Evolutionary conservation across 305 asterid genomes (phyloP), one percentile per base, ranked within the genome.

Genomic region (Petunia hybrid): DNA sequence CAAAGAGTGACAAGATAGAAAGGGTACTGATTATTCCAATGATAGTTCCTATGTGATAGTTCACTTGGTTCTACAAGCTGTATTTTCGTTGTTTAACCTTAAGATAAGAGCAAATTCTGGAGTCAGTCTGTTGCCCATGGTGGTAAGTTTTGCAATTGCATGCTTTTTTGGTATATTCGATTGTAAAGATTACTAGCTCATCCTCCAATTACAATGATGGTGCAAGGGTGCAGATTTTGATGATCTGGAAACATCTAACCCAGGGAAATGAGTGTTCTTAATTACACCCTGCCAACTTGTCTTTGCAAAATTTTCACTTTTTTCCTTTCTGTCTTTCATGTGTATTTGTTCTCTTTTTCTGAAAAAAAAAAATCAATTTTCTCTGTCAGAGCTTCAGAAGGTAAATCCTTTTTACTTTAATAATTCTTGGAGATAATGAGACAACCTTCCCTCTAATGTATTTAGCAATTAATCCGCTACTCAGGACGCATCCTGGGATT

Each of bases 241-340:
- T 85, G 99, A 95, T 76, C 81, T 94, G 92, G 97, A 94, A 84
- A 82, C 96, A 45, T 85, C 97, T 76, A 86, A 78, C 22, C 93
- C 89, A 10, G 90, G 77, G 62, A 91, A 90, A 82, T 80, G 70
- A 87, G 88, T 86, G 83, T 87, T 79, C 43, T 84, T 85, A 94
- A 94, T 90, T 95, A 90, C 97, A 94, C 99, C 86, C 92, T 92
- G 98, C 97, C 99, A 94, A 95, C 89, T 91, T 86, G 86, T 73
- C 83, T 53, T 40, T 60, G 64, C 76, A 65, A 55, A 22, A 16
- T 42, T 45, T 46, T 36, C 3, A 35, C 22, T 48, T 71, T 51
- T 40, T 48, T 71, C 31, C 31, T 48, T 6, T 71, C 35, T 71
- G 1, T 31, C 61, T 71, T 5, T 3, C 43, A 48, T 71, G 78